These are phyloP conservation scores for Clarireedia homoeocarpa DNA, from an alignment of 2,329 filamentous ascomycete species.

Conservation along the genomic window DNA sequence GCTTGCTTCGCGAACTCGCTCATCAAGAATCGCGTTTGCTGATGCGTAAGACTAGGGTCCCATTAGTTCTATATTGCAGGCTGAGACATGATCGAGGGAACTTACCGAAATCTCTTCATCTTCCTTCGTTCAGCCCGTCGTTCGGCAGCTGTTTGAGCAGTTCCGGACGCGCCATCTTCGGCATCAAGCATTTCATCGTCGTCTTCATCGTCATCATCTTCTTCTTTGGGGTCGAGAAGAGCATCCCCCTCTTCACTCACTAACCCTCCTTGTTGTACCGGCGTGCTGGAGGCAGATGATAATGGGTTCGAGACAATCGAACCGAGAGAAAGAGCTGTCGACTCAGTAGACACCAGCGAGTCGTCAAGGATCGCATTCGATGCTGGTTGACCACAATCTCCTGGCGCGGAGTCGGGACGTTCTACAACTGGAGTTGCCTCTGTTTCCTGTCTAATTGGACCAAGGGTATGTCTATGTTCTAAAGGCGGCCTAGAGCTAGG, in stretches of 20 bases:
- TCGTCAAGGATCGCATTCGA: conserved; percentile 34
- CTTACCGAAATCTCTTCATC: conserved; percentile 74
- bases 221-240: conserved; percentile 25
- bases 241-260: conserved; percentile 42
- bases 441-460: conserved; percentile 20
- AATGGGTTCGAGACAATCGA: conserved; percentile 35
- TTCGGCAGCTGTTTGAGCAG: conserved; percentile 48
- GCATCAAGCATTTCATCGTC: conserved; percentile 49
- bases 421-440: conserved; percentile 21
- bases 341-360: conserved; percentile 34
- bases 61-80: conserved; percentile 29
- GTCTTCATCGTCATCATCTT: conserved; percentile 34
- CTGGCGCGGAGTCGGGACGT: conserved; percentile 27
- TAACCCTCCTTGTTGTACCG: conserved; percentile 34
- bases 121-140: conserved; percentile 50
- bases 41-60: conserved; percentile 69
- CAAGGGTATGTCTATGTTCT: conserved; percentile 27
- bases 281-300: conserved; percentile 32
- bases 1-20: conserved; percentile 94
- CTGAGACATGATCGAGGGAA: conserved; percentile 3
- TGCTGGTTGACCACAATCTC: conserved; percentile 17
- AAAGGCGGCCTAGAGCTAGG: conserved; percentile 19
- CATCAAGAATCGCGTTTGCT: conserved; percentile 96
- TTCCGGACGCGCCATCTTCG: conserved; percentile 31
- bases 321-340: conserved; percentile 30